Percentiles rank a stretch among this genome's conserved stretches.
Conservation (phyloP, 495 filamentous ascomycete species). For the Neurospora pannonica region DNA sequence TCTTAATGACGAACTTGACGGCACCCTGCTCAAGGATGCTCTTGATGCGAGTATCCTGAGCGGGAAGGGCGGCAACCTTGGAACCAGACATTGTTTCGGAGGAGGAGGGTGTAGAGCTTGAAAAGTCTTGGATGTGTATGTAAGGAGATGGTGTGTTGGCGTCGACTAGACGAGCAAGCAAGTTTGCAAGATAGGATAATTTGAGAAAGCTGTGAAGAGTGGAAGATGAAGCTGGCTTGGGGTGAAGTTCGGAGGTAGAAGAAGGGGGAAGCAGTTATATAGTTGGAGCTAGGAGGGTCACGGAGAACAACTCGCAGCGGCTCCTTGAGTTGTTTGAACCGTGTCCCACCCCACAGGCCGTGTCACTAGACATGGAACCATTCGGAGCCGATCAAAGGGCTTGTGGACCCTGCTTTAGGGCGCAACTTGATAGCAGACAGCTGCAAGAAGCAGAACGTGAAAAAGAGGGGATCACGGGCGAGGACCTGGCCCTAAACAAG, state of each 20-base stretch:
- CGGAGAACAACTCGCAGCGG: background rate
- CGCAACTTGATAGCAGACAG: background rate
- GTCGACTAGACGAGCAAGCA: background rate
- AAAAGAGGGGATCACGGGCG: background rate
- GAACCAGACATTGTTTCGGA: background rate
- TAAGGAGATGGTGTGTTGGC: background rate
- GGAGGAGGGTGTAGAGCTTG: background rate
- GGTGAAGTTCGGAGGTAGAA: background rate
- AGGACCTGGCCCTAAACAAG: background rate
- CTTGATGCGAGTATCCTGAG: constrained; percentile 16
- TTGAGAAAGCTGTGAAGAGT: background rate
- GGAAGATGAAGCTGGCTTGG: background rate
- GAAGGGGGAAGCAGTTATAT: background rate
- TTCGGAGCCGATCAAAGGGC: background rate
- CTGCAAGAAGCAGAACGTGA: background rate
- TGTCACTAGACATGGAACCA: background rate
- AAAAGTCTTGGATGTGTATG: background rate
- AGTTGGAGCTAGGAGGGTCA: background rate
- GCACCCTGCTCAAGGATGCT: constrained; percentile 25
- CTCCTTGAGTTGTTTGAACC: background rate
- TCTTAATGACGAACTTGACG: constrained; percentile 35
- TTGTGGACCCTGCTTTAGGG: background rate
- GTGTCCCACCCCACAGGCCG: background rate
- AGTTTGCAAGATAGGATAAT: background rate
- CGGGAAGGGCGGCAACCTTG: constrained; percentile 1